These are phyloP conservation scores for Pythium phragmitis DNA, from an alignment of 352 stramenopile species.

Conservation along the genomic window DNA sequence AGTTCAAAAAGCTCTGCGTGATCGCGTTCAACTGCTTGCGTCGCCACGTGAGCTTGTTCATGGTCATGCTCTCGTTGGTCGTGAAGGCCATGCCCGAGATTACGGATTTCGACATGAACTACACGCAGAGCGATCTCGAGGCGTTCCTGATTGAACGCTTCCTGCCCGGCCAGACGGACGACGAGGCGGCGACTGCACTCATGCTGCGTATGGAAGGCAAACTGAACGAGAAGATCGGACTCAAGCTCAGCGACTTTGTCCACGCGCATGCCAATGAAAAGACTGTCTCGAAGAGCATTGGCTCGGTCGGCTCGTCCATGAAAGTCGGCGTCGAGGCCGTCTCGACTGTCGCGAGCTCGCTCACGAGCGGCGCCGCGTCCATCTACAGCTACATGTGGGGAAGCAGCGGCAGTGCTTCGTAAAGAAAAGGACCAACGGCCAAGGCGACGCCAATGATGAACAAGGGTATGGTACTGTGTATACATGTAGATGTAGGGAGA, in stretches of 20 bases:
- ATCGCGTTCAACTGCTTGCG: slow-evolving; percentile 87
- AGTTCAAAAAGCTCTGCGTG: slow-evolving; percentile 87
- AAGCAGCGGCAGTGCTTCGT: neutral
- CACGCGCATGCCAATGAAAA: slow-evolving; percentile 86
- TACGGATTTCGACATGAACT: slow-evolving; percentile 84
- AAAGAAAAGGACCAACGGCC: neutral
- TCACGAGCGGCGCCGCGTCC: slow-evolving; percentile 72
- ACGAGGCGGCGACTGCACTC: slow-evolving; percentile 75
- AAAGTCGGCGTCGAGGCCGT: slow-evolving; percentile 82
- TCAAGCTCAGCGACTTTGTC: slow-evolving; percentile 87
- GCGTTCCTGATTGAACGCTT: slow-evolving; percentile 85
- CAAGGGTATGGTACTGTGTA: neutral
- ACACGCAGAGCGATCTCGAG: slow-evolving; percentile 83
- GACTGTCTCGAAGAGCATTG: slow-evolving; percentile 81
- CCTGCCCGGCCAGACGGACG: slow-evolving; percentile 74
- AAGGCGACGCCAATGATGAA: neutral
- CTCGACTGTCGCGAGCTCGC: slow-evolving; percentile 74
- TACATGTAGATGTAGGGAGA: neutral
- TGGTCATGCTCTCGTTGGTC: slow-evolving; percentile 84
- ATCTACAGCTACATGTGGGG: slow-evolving; percentile 88
- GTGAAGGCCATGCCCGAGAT: slow-evolving; percentile 83
- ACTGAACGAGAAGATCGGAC: slow-evolving; percentile 81
- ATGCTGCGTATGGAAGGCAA: slow-evolving; percentile 87
- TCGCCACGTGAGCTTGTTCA: slow-evolving; percentile 82
- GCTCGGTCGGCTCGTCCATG: slow-evolving; percentile 72